phyloP scores from a whole-genome alignment of 371 early-diverging fungal genomes.

The Smittium culicis region DNA sequence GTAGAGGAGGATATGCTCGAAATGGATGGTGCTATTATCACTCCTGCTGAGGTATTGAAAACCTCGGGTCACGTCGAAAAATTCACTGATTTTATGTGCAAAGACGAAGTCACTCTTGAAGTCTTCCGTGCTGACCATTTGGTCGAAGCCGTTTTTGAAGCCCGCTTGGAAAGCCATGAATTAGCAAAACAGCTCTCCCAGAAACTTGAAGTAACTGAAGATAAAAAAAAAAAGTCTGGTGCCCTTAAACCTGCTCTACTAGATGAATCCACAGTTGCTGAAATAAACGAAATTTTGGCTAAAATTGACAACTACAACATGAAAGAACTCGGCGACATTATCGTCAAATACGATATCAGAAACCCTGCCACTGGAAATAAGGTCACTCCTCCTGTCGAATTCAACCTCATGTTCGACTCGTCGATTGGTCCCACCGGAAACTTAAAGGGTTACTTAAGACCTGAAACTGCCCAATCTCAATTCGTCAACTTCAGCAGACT shows the following conservation, averaged over 20 bases:
- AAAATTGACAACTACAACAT: conserved; percentile 91
- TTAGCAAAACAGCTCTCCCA: conserved; percentile 44
- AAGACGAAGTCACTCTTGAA: conserved; percentile 85
- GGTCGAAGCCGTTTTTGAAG: conserved; percentile 84
- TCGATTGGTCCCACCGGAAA: conserved; percentile 97
- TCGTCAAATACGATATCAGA: conserved; percentile 74
- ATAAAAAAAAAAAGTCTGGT: conserved; percentile 50
- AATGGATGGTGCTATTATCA: conserved; percentile 95
- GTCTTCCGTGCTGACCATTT: conserved; percentile 98
- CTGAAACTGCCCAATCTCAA: conserved; percentile 99
- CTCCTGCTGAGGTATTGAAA: conserved; percentile 95
- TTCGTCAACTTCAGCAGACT: conserved; percentile 97
- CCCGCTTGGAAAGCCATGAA: conserved; percentile 68
- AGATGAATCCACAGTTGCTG: conserved; percentile 43
- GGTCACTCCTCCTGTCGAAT: conserved; percentile 78
- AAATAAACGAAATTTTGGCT: conserved; percentile 76
- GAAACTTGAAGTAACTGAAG: conserved; percentile 34
- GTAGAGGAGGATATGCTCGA: conserved; percentile 99
- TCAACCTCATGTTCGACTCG: conserved; percentile 99
- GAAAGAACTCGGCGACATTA: conserved; percentile 73
- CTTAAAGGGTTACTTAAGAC: conserved; percentile 90
- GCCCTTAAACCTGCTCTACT: conserved; percentile 52
- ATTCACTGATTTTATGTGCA: conserved; percentile 98
- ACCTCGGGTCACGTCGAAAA: conserved; percentile 99
- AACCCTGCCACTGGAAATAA: conserved; percentile 86